phyloP scores from a whole-genome alignment of 2,329 filamentous ascomycete genomes.

The Botrytis cinerea region DNA sequence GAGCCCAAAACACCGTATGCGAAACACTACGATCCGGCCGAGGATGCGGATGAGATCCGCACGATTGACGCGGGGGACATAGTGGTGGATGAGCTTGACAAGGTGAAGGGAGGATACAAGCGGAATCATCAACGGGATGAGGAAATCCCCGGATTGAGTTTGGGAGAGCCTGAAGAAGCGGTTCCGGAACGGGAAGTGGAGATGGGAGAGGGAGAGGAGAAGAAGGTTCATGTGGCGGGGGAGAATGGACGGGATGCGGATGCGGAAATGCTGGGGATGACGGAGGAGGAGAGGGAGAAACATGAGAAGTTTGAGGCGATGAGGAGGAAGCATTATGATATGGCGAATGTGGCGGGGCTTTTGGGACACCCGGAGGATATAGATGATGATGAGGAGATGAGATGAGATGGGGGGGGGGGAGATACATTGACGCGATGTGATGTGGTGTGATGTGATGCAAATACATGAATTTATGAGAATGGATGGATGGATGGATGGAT shows the following conservation, averaged over 20 bases:
- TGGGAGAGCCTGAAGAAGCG: slow-evolving; percentile 87
- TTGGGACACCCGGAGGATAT: slow-evolving; percentile 74
- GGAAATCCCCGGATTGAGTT: slow-evolving; percentile 87
- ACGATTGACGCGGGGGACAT: slow-evolving; percentile 70
- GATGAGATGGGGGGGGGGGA: slow-evolving; percentile 27
- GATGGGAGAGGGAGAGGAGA: slow-evolving; percentile 52
- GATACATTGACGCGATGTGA: too few species aligned
- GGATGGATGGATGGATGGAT: not conserved
- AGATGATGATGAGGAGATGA: slow-evolving; percentile 53
- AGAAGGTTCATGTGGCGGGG: slow-evolving; percentile 72
- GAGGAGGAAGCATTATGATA: slow-evolving; percentile 97
- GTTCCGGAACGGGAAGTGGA: slow-evolving; percentile 52
- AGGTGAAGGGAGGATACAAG: slow-evolving; percentile 9
- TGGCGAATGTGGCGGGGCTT: slow-evolving; percentile 88
- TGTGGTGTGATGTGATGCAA: too few species aligned
- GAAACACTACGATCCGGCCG: slow-evolving; percentile 83
- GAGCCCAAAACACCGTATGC: slow-evolving; percentile 98
- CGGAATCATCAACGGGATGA: slow-evolving; percentile 52
- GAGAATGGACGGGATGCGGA: slow-evolving; percentile 57
- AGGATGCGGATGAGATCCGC: slow-evolving; percentile 72
- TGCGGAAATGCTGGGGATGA: slow-evolving; percentile 52
- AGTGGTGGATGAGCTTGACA: slow-evolving; percentile 68
- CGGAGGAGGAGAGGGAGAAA: slow-evolving; percentile 80
- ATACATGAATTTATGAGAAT: not conserved
- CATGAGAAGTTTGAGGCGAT: slow-evolving; percentile 88